A percentile compares a stretch with the other conserved stretches of the same genome.
Evolutionary conservation across 2,329 filamentous ascomycete species (phyloP).

Genomic region (Xylariaceae sp.): DNA sequence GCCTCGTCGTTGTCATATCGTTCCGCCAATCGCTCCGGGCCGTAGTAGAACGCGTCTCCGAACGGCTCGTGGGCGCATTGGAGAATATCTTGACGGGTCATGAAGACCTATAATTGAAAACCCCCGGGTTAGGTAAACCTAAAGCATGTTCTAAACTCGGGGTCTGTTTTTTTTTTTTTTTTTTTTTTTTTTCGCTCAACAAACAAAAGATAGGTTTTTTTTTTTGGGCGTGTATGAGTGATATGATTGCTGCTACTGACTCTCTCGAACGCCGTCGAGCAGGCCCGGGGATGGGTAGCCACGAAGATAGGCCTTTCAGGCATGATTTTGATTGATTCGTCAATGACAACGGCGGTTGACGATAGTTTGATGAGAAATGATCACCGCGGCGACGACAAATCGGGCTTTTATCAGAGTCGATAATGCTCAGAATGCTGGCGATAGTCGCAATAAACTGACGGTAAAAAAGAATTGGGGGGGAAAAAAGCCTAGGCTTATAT

Average conservation of each 20-base stretch:
- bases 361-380: background rate
- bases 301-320: conserved; percentile 81
- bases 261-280: conserved; percentile 94
- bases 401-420: background rate
- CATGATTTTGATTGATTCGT: conserved; percentile 44
- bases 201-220: too few species aligned
- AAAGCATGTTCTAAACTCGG: conserved; percentile 5
- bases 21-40: conserved; percentile 76
- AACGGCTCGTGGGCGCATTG: conserved; percentile 92
- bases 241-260: conserved; percentile 45
- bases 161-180: conserved; percentile 3
- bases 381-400: background rate
- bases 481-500: background rate
- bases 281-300: conserved; percentile 88
- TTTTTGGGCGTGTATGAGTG: too few species aligned
- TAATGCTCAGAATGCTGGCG: background rate
- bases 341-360: background rate
- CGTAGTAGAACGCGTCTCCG: conserved; percentile 93
- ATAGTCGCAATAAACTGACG: background rate
- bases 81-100: conserved; percentile 80
- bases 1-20: conserved; percentile 67
- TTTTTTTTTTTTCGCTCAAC: too few species aligned
- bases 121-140: background rate
- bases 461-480: background rate
- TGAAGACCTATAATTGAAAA: conserved; percentile 66